A percentile compares a stretch with the other conserved stretches of the same genome.
Evolutionary conservation across 768 basidiomycete species (phyloP).

Genomic region (Cystobasidiopsis lactophilus): DNA sequence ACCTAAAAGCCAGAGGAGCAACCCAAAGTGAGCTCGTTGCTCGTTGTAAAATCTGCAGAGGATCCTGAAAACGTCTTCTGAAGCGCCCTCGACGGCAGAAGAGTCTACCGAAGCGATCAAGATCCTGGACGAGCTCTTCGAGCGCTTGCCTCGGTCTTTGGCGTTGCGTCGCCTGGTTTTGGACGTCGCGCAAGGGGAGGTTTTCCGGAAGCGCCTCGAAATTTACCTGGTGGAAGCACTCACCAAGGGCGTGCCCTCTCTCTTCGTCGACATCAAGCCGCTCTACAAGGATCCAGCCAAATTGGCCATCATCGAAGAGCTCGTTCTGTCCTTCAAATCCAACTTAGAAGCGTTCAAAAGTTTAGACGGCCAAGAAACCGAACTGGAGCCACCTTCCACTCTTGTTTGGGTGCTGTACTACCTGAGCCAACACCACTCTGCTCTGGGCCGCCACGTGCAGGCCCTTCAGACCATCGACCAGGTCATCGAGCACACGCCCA

Average conservation of each 20-base stretch:
- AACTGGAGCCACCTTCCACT: conserved; percentile 43
- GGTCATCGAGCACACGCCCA: conserved; percentile 70
- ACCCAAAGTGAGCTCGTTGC: conserved; percentile 35
- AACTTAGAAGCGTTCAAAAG: conserved; percentile 17
- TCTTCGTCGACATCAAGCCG: conserved; percentile 76
- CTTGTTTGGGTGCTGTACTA: conserved; percentile 92
- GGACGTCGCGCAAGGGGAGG: conserved; percentile 40
- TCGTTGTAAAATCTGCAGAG: background rate
- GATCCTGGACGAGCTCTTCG: conserved; percentile 38
- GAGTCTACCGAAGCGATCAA: conserved; percentile 36
- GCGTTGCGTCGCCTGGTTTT: conserved; percentile 56
- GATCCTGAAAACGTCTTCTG: too few species aligned
- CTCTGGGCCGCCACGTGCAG: conserved; percentile 31
- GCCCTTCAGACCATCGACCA: conserved; percentile 42
- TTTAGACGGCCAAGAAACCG: conserved; percentile 2
- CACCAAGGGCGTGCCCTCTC: conserved; percentile 67
- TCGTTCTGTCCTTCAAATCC: conserved; percentile 34
- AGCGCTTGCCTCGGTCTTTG: conserved; percentile 42
- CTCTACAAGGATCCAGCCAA: conserved; percentile 52
- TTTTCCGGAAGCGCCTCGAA: conserved; percentile 42
- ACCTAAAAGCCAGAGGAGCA: conserved; percentile 42
- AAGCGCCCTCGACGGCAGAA: conserved; percentile 23
- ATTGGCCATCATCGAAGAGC: conserved; percentile 42
- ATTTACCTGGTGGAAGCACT: conserved; percentile 50
- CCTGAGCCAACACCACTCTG: conserved; percentile 70